phyloP scores from a whole-genome alignment of 345 rosid species.

The Citrus trifoliata region DNA sequence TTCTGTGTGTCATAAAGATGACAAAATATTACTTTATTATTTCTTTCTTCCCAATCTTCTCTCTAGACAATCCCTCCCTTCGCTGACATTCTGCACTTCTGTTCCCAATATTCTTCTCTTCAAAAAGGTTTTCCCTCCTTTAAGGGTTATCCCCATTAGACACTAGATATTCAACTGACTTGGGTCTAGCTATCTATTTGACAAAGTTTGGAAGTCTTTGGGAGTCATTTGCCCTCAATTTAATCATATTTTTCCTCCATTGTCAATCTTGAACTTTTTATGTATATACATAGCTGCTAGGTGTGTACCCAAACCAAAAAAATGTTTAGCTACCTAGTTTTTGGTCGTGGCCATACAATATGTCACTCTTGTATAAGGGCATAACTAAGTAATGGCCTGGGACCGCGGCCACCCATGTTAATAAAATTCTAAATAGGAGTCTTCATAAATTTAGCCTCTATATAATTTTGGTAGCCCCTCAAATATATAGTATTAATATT shows the following conservation, averaged over 20 bases:
- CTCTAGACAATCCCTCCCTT: slow-evolving; percentile 39
- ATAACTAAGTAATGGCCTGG: too few species aligned
- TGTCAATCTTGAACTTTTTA: background rate
- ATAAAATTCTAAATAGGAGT: too few species aligned
- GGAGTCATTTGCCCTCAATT: background rate
- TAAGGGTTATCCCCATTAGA: background rate
- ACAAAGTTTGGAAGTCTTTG: too few species aligned
- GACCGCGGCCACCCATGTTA: too few species aligned
- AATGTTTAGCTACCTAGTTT: too few species aligned
- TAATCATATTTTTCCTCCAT: background rate
- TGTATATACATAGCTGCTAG: background rate
- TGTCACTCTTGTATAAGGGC: too few species aligned
- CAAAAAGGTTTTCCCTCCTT: background rate
- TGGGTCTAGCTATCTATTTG: background rate
- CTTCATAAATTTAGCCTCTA: too few species aligned
- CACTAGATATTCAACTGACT: background rate
- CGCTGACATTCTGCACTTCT: slow-evolving; percentile 57
- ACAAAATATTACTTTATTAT: background rate
- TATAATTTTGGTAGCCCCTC: too few species aligned
- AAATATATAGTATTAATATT: too few species aligned
- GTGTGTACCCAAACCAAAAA: too few species aligned
- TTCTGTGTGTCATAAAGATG: slow-evolving; percentile 1
- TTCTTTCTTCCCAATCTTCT: slow-evolving; percentile 12
- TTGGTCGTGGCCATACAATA: too few species aligned
- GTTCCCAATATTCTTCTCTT: slow-evolving; percentile 37